Evolutionary conservation across 148 eudicot genomes (phyloP).

Genomic region (Cornus kousa): DNA sequence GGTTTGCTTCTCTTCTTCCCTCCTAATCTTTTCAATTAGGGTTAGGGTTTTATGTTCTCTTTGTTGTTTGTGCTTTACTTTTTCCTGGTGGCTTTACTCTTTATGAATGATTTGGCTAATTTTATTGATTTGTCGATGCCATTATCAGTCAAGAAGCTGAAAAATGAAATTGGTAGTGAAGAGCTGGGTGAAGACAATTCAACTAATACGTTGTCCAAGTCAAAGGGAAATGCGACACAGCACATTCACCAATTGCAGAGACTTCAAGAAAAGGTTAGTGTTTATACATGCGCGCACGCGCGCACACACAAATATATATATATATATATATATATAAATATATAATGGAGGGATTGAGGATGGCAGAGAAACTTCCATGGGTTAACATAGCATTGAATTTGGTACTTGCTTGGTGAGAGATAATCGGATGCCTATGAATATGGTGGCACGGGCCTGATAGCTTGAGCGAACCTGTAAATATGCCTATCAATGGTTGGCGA

Average conservation of each 20-base stretch:
- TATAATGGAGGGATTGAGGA: too few species aligned
- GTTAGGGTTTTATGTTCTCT: not conserved
- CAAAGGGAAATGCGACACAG: conserved; percentile 48
- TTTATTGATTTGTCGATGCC: conserved; percentile 6
- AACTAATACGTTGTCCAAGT: conserved; percentile 9
- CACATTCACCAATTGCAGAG: conserved; percentile 59
- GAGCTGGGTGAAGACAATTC: conserved; percentile 10
- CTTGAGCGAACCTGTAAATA: too few species aligned
- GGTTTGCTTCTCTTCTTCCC: conserved; percentile 18
- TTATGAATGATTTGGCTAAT: not conserved
- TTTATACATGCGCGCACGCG: not conserved
- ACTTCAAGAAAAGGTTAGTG: conserved; percentile 69
- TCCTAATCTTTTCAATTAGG: not conserved
- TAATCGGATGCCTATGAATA: too few species aligned
- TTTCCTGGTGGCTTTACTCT: not conserved
- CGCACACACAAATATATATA: too few species aligned
- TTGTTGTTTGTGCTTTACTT: not conserved
- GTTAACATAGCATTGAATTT: too few species aligned
- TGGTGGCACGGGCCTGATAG: too few species aligned
- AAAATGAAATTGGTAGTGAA: conserved; percentile 25
- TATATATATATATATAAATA: too few species aligned
- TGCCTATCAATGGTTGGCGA: too few species aligned
- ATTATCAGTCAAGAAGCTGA: conserved; percentile 34
- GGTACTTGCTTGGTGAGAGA: too few species aligned
- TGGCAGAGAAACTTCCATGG: too few species aligned